Conservation (phyloP, 83 land plant genomes). For the Picea engelmannii region DNA sequence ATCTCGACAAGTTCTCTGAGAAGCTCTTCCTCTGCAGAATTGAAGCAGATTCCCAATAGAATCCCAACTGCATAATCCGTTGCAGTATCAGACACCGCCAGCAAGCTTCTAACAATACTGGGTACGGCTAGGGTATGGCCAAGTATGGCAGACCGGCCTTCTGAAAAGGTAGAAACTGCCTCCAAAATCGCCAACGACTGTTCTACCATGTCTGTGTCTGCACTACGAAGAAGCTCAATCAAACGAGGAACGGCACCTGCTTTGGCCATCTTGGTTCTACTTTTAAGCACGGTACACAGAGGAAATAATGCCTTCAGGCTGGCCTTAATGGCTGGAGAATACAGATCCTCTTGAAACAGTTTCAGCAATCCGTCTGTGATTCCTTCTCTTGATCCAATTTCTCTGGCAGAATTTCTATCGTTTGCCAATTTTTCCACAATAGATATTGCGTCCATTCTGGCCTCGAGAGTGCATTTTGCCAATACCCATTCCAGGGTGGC, state of each 20-base stretch:
- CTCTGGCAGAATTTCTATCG: constrained; percentile 16
- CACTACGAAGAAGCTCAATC: constrained; percentile 18
- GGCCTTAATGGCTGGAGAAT: constrained; percentile 23
- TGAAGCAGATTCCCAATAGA: neutral
- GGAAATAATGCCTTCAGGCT: constrained; percentile 27
- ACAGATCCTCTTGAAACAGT: constrained; percentile 1
- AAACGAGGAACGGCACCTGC: constrained; percentile 31
- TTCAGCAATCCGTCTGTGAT: constrained; percentile 15
- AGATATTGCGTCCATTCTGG: neutral
- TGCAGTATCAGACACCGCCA: neutral
- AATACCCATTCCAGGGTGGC: neutral
- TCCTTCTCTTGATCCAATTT: constrained; percentile 21
- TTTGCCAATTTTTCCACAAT: neutral
- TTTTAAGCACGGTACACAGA: constrained; percentile 16
- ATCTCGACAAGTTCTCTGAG: neutral
- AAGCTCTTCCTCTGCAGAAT: neutral
- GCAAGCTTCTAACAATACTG: neutral
- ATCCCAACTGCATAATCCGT: no score
- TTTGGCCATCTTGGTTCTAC: constrained; percentile 17
- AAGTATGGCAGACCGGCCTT: constrained; percentile 51
- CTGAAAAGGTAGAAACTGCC: constrained; percentile 29
- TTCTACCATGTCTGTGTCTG: constrained; percentile 26
- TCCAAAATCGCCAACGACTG: constrained; percentile 52
- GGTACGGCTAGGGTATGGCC: neutral
- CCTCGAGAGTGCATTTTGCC: neutral